Conservation (phyloP, 331 rosid genomes). For the Malus hybrid region DNA sequence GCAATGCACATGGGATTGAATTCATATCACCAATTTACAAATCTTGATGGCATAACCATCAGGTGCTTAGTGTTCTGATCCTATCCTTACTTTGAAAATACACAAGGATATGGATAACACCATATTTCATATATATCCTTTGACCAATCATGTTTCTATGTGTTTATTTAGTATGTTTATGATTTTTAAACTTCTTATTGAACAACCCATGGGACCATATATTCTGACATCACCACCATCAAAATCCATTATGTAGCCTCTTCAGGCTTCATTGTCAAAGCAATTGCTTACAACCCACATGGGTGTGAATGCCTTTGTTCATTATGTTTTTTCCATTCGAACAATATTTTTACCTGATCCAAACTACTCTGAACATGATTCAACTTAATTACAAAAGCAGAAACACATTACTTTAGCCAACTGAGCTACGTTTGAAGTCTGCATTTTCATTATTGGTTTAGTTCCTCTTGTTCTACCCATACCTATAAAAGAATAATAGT, state of each 20-base stretch:
- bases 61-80: not conserved
- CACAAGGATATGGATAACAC: not conserved
- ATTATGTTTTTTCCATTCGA: no score
- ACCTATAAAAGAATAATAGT: not conserved
- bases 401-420: no score
- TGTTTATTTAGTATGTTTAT: not conserved
- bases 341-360: no score
- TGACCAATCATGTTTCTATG: not conserved
- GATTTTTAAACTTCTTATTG: not conserved
- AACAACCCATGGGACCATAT: not conserved
- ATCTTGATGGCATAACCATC: not conserved
- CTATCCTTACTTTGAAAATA: not conserved
- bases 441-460: not conserved
- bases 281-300: slow-evolving; percentile 17
- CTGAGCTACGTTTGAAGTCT: no score
- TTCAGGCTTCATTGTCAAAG: slow-evolving; percentile 2
- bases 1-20: not conserved
- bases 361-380: no score
- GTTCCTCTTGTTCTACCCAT: not conserved
- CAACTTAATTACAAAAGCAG: no score
- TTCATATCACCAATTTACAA: not conserved
- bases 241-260: slow-evolving; percentile 3
- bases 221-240: slow-evolving; percentile 5
- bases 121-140: not conserved
- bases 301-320: not conserved